Base-by-base conservation (phyloP, 805 yeast genomes). In the Yarrowia sp. region DNA sequence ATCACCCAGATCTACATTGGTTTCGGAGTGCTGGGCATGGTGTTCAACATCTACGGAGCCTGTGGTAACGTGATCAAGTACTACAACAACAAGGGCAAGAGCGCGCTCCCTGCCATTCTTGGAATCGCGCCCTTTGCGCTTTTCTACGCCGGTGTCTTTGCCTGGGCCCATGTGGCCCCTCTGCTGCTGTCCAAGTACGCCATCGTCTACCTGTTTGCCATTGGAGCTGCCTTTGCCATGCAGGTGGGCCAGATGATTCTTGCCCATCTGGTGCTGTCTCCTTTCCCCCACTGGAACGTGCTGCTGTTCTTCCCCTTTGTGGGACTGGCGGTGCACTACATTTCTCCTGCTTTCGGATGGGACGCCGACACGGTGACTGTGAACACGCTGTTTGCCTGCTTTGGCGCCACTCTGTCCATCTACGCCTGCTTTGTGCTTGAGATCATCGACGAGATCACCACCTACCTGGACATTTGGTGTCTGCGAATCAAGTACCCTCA, bases 241-340 rank as follows among this genome's bases (percentile, higher is more conserved):
- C 81, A 86, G 3, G 98, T 94, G n/a, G 98, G 98, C 5, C 85
- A 95, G 75, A 91, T 93, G 70, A 93, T 93, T 73, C 82, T 89
- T 68, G 93, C 91, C 2, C 98, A 93, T 76, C 84, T 94, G 72
- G 91, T 97, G 0, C 79, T 84, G 63, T 96, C 90, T 75, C 75
- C 77, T 3, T 92, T 90, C 82, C 98, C 98, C 58, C 78, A 81
- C 76, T 72, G 83, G 52, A 85, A 87, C 81, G 81, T 85, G 43
- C 81, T 91, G 44, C 94, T 96, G 43, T 17, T 80, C 5, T 72
- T 79, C 2, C 92, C 91, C 74, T 71, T 83, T 39, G 44, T 79
- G 12, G 77, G 75, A 36, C 69, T 76, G 15, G 20, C 77, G 1
- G 69, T 78, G 12, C 76, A 77, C 64, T 40, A 68, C 20, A 63